Conservation (phyloP, 257 asterid species). For the Solanum chaucha region DNA sequence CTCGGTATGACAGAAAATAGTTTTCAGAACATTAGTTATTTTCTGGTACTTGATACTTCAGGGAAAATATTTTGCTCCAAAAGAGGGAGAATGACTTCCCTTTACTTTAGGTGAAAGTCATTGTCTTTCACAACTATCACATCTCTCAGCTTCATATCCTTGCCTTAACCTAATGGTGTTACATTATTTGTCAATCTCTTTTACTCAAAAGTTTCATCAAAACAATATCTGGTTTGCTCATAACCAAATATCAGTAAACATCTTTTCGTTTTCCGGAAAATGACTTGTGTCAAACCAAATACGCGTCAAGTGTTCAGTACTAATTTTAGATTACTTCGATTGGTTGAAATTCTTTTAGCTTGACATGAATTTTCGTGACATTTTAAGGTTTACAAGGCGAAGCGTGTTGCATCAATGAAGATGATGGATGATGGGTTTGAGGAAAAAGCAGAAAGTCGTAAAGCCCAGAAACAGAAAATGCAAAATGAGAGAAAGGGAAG, state of each 20-base stretch:
- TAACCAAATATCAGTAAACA: not conserved
- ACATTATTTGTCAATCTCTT: not conserved
- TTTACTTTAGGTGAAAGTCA: not conserved
- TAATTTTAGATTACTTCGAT: not conserved
- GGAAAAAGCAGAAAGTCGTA: slow-evolving; percentile 59
- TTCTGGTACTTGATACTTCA: not conserved
- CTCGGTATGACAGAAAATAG: not conserved
- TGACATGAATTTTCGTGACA: not conserved
- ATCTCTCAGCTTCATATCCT: not conserved
- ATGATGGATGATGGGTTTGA: slow-evolving; percentile 91
- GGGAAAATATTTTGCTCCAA: not conserved
- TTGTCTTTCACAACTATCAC: not conserved
- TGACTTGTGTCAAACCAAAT: not conserved
- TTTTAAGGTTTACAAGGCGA: slow-evolving; percentile 84
- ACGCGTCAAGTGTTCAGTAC: not conserved
- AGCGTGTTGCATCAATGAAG: slow-evolving; percentile 73
- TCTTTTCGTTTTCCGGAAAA: not conserved
- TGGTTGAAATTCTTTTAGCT: not conserved
- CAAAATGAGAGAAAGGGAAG: slow-evolving; percentile 31
- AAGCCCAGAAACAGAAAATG: slow-evolving; percentile 54
- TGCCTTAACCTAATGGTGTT: not conserved
- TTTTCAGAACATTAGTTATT: not conserved
- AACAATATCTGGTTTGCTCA: not conserved
- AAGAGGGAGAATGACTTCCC: not conserved
- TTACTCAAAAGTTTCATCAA: not conserved